Conservation (phyloP, 2,329 filamentous ascomycete genomes). For the Byssochlamys sp. region DNA sequence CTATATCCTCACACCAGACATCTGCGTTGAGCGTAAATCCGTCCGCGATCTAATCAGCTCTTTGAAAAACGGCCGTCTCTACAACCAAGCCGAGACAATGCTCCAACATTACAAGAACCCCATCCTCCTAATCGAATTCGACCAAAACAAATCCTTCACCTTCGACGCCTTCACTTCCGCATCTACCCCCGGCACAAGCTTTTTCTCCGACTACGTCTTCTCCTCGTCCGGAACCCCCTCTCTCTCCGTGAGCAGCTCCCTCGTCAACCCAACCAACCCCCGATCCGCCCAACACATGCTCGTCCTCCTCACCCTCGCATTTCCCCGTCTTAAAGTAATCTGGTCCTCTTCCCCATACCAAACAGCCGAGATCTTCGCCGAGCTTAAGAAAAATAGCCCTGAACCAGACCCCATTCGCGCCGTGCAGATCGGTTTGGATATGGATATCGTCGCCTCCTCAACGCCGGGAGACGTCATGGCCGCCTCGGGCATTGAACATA, state of each 20-base stretch:
- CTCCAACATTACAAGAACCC: constrained; percentile 80
- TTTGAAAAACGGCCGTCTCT: constrained; percentile 83
- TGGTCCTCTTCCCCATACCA: constrained; percentile 92
- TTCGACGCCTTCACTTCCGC: constrained; percentile 56
- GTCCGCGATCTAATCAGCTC: constrained; percentile 83
- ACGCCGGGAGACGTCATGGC: constrained; percentile 46
- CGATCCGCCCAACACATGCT: constrained; percentile 84
- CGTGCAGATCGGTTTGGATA: constrained; percentile 68
- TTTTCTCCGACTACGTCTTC: constrained; percentile 46
- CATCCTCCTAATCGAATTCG: constrained; percentile 93
- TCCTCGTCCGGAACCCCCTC: constrained; percentile 32
- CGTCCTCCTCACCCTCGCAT: constrained; percentile 83
- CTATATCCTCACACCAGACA: constrained; percentile 82
- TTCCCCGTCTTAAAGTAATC: constrained; percentile 79
- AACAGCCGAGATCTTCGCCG: constrained; percentile 91
- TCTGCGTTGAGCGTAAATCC: constrained; percentile 91
- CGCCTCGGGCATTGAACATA: constrained; percentile 45
- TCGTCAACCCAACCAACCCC: constrained; percentile 52
- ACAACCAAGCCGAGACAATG: constrained; percentile 88
- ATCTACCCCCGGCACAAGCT: constrained; percentile 30
- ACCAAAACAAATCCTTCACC: constrained; percentile 93
- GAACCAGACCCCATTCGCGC: constrained; percentile 87
- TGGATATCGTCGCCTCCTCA: constrained; percentile 29
- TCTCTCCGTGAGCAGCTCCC: constrained; percentile 49
- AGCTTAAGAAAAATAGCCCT: constrained; percentile 76